A percentile compares a stretch with the other conserved stretches of the same genome.
Conservation (phyloP, 768 basidiomycete species). For the Myochromella boudieri region DNA sequence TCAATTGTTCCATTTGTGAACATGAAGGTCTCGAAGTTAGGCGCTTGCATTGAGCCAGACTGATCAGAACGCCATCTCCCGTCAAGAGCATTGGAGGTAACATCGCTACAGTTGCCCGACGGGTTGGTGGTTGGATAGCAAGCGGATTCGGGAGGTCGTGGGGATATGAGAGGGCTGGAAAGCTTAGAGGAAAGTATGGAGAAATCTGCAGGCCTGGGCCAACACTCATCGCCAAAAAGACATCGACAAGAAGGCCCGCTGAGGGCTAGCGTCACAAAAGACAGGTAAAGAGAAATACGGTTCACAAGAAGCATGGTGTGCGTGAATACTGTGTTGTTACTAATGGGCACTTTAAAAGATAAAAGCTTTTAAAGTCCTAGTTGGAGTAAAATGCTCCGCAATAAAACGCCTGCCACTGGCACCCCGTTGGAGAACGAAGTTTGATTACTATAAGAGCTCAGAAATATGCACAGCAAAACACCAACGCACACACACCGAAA, state of each 20-base stretch:
- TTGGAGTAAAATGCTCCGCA: no score
- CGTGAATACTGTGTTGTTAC: no score
- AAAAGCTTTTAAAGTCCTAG: no score
- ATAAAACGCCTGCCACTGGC: no score
- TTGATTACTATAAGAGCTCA: no score
- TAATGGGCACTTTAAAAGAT: no score
- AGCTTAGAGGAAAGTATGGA: conserved; percentile 30
- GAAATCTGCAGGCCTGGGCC: conserved; percentile 39
- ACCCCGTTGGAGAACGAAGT: no score
- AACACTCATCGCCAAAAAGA: conserved; percentile 39
- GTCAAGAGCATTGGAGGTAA: conserved; percentile 25
- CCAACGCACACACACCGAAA: no score
- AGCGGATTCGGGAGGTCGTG: conserved; percentile 35
- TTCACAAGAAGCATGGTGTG: no score
- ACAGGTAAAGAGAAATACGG: background rate
- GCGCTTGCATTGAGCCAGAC: conserved; percentile 37
- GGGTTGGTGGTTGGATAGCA: conserved; percentile 39
- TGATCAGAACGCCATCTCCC: conserved; percentile 40
- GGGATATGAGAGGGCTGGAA: conserved; percentile 44
- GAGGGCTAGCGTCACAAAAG: conserved; percentile 3
- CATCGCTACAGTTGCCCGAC: conserved; percentile 37
- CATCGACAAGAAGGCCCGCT: conserved; percentile 30
- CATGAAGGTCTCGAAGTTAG: conserved; percentile 28
- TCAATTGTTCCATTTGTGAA: conserved; percentile 47
- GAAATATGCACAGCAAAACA: no score